Percentiles rank a stretch among this genome's conserved stretches.
These are phyloP conservation scores for Noccaea bulbosa DNA, from an alignment of 345 rosid species.

Conservation along the genomic window DNA sequence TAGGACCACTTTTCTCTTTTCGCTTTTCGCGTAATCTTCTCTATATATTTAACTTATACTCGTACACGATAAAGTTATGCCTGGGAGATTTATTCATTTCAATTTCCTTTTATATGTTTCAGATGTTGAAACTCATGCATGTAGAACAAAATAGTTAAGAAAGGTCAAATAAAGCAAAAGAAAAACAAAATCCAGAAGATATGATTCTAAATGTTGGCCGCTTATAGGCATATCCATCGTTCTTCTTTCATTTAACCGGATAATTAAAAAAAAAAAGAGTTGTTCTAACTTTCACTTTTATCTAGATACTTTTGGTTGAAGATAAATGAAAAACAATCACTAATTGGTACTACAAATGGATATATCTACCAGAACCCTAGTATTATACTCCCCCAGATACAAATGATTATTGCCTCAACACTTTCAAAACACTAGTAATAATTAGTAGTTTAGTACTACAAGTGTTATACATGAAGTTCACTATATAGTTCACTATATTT, in stretches of 20 bases:
- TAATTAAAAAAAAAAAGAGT: neutral
- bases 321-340: neutral
- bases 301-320: neutral
- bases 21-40: constrained; percentile 13
- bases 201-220: constrained; percentile 25
- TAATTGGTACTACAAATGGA: neutral
- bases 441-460: neutral
- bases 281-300: neutral
- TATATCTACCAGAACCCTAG: neutral
- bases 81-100: constrained; percentile 11
- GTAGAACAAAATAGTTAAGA: constrained; percentile 23
- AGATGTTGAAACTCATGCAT: constrained; percentile 43
- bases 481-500: too few relatives aligned
- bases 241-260: neutral
- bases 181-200: constrained; percentile 5
- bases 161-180: constrained; percentile 22
- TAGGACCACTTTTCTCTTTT: constrained; percentile 39
- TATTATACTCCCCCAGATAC: neutral
- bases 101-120: constrained; percentile 20
- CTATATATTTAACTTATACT: neutral
- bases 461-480: neutral
- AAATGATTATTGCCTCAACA: constrained; percentile 15
- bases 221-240: neutral
- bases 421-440: constrained; percentile 6
- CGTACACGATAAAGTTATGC: constrained; percentile 22